phyloP scores from a whole-genome alignment of 2,329 filamentous ascomycete genomes.

The Sphaerulina musiva region DNA sequence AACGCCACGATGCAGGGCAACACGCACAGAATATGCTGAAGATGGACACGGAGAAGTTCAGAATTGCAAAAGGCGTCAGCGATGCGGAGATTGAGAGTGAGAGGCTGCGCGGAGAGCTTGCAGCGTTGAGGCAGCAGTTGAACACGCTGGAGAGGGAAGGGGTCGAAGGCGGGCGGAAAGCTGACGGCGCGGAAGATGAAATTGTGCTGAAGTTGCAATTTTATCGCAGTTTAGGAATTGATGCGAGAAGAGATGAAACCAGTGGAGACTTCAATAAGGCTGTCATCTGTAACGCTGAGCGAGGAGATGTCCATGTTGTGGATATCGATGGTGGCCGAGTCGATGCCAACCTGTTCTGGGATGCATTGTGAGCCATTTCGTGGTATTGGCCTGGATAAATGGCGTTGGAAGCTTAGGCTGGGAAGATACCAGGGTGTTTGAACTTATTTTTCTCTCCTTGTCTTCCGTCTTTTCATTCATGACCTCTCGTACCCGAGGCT shows the following conservation, averaged over 20 bases:
- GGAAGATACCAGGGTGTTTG: no score
- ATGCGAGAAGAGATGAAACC: slow-evolving; percentile 69
- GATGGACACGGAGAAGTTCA: slow-evolving; percentile 89
- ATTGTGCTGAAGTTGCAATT: slow-evolving; percentile 72
- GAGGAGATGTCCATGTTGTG: slow-evolving; percentile 89
- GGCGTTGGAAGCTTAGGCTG: no score
- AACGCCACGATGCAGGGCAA: slow-evolving; percentile 66
- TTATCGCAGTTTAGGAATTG: slow-evolving; percentile 84
- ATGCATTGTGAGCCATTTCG: slow-evolving; percentile 56
- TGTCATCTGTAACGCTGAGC: slow-evolving; percentile 74
- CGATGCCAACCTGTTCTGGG: slow-evolving; percentile 95
- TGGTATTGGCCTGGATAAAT: no score
- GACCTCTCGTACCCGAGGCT: no score
- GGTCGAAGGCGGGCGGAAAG: slow-evolving; percentile 62
- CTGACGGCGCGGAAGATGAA: slow-evolving; percentile 41
- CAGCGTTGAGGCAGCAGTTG: slow-evolving; percentile 65
- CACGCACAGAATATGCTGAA: slow-evolving; percentile 80
- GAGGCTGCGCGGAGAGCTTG: slow-evolving; percentile 71
- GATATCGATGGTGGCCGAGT: slow-evolving; percentile 89
- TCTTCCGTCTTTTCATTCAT: no score
- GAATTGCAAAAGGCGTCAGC: slow-evolving; percentile 80
- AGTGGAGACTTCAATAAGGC: slow-evolving; percentile 78
- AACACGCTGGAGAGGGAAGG: slow-evolving; percentile 82
- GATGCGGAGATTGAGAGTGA: slow-evolving; percentile 95
- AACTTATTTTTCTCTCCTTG: no score